These are phyloP conservation scores for Lactuca sativa DNA, from an alignment of 129 eudicot genomes.

Conservation along the genomic window DNA sequence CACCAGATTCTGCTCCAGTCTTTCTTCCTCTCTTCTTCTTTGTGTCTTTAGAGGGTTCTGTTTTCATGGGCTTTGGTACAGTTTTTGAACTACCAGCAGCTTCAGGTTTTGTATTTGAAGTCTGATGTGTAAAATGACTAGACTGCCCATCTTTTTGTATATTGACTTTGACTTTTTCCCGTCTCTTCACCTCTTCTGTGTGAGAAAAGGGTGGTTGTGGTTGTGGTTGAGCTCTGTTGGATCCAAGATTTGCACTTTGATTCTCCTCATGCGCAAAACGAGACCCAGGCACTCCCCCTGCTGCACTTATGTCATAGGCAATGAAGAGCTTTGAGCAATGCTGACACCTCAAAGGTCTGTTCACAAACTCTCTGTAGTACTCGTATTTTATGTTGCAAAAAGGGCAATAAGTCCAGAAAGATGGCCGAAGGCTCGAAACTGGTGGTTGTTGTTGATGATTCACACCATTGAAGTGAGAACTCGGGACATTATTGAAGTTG, in stretches of 20 bases:
- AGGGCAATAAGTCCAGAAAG: slow-evolving; percentile 70
- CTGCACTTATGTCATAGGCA: slow-evolving; percentile 49
- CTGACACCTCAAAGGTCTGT: slow-evolving; percentile 50
- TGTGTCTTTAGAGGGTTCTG: slow-evolving; percentile 31
- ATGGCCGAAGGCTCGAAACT: slow-evolving; percentile 19
- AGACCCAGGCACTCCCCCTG: slow-evolving; percentile 14
- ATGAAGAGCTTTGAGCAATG: slow-evolving; percentile 47
- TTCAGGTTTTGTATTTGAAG: slow-evolving; percentile 23
- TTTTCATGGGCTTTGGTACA: slow-evolving; percentile 22
- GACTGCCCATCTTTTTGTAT: slow-evolving; percentile 31
- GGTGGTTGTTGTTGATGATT: slow-evolving; percentile 39
- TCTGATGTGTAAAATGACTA: slow-evolving; percentile 18
- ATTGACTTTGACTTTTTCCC: slow-evolving; percentile 28
- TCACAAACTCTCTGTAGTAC: slow-evolving; percentile 36
- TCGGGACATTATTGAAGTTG: slow-evolving; percentile 28
- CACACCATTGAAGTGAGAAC: slow-evolving; percentile 33
- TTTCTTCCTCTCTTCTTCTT: slow-evolving; percentile 52
- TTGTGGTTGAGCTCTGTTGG: slow-evolving; percentile 29
- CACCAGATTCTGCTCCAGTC: slow-evolving; percentile 43
- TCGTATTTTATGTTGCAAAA: slow-evolving; percentile 48
- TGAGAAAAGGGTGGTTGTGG: slow-evolving; percentile 34
- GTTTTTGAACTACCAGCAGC: slow-evolving; percentile 28
- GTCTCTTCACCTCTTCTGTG: slow-evolving; percentile 28
- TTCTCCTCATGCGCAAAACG: slow-evolving; percentile 6
- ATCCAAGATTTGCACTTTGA: slow-evolving; percentile 23